Evolutionary conservation across 2,329 filamentous ascomycete genomes (phyloP).

Genomic region (Diplodia intermedia): DNA sequence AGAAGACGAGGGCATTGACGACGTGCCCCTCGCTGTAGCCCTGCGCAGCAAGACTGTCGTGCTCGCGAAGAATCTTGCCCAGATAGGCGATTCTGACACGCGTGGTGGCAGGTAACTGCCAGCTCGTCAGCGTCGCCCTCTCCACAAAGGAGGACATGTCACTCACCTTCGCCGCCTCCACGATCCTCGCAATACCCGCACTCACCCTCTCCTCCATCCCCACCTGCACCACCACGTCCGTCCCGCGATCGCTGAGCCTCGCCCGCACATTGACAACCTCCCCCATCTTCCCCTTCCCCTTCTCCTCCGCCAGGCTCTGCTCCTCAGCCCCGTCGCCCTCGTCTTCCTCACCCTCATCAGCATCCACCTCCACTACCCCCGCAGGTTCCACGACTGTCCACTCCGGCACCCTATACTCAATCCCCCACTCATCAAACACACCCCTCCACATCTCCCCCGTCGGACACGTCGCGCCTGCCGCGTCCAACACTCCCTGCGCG

Average conservation of each 20-base stretch:
- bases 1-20: slow-evolving; percentile 75
- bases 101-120: slow-evolving; percentile 64
- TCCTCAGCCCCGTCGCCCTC: slow-evolving; percentile 32
- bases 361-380: slow-evolving; percentile 45
- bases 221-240: slow-evolving; percentile 48
- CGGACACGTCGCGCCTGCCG: slow-evolving; percentile 65
- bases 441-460: slow-evolving; percentile 51
- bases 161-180: slow-evolving; percentile 68
- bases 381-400: slow-evolving; percentile 56
- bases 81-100: slow-evolving; percentile 78
- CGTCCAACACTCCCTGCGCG: slow-evolving; percentile 81
- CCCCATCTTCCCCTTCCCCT: slow-evolving; percentile 44
- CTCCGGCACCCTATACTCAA: slow-evolving; percentile 53
- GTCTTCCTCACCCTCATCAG: slow-evolving; percentile 38
- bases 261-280: slow-evolving; percentile 43
- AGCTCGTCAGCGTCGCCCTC: background rate
- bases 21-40: slow-evolving; percentile 79
- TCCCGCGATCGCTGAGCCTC: slow-evolving; percentile 48
- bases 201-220: slow-evolving; percentile 63
- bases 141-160: background rate
- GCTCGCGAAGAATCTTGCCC: slow-evolving; percentile 78
- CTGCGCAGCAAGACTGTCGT: slow-evolving; percentile 68
- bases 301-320: slow-evolving; percentile 40
- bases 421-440: slow-evolving; percentile 54
- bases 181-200: slow-evolving; percentile 67